Conservation (phyloP, 768 basidiomycete species). For the Pilatotrama ljubarskyi region DNA sequence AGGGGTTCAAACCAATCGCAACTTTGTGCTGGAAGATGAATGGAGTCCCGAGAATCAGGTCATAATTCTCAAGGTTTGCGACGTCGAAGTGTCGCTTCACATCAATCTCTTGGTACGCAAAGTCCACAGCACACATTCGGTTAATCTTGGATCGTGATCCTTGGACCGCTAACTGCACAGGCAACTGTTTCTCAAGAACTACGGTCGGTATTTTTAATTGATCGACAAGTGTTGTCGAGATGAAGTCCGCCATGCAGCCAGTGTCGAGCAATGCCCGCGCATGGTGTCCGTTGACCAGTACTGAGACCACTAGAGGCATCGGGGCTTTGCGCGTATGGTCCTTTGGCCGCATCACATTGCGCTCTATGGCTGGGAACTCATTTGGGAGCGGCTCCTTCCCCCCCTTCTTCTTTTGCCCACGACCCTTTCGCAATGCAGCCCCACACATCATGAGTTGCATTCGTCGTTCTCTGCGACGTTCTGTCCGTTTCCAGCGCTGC, state of each 20-base stretch:
- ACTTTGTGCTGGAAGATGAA: slow-evolving; percentile 20
- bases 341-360: not conserved
- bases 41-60: slow-evolving; percentile 29
- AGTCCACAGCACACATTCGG: slow-evolving; percentile 9
- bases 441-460: too few relatives aligned
- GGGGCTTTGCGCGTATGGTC: slow-evolving; percentile 11
- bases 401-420: too few relatives aligned
- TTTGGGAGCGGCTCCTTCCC: too few relatives aligned
- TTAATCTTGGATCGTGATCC: slow-evolving; percentile 31
- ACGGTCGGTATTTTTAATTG: slow-evolving; percentile 23
- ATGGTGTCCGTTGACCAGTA: slow-evolving; percentile 21
- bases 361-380: not conserved
- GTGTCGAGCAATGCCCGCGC: slow-evolving; percentile 26
- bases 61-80: slow-evolving; percentile 10
- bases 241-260: slow-evolving; percentile 33
- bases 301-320: slow-evolving; percentile 1
- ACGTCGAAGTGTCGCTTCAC: not conserved
- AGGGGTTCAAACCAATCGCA: slow-evolving; percentile 15
- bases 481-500: too few relatives aligned
- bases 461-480: too few relatives aligned
- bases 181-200: slow-evolving; percentile 27
- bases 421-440: too few relatives aligned
- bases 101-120: not conserved
- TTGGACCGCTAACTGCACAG: slow-evolving; percentile 31
- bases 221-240: slow-evolving; percentile 31